Evolutionary conservation across 2,329 filamentous ascomycete genomes (phyloP), one percentile per base, ranked within the genome.

Genomic region (Pseudogymnoascus sp.): DNA sequence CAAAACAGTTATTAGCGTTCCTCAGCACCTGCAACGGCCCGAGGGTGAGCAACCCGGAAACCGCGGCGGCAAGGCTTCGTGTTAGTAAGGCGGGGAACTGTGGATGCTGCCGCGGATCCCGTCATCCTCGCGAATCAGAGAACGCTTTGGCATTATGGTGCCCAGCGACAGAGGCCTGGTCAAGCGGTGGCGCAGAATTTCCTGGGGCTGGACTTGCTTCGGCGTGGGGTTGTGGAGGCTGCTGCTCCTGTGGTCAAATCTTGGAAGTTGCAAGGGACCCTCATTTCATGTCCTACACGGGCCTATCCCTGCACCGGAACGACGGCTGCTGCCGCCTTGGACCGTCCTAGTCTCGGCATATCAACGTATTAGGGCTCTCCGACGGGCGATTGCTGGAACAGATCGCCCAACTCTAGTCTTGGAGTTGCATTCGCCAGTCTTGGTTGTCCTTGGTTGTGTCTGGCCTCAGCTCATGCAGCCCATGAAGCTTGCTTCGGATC

Each of bases 221-320:
- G 26, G 26, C 26, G 46, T 31, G 46, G 46, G 46, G 46, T 53
- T 53, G 46, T 31, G 26, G n/a, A 31, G 26, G 26, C 6, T 14
- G 41, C n/a, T 16, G 26, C n/a, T 53, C 12, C 10, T 33, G 28
- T 56, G 26, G 26, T 19, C n/a, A 56, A 53, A 53, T 31, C 46
- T 53, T 31, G 46, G 46, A 53, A 53, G 26, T 53, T 53, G 26
- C 46, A 53, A 19, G 50, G 50, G 50, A 14, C 26, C 50, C 28
- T 56, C 50, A 56, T 56, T 56, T 33, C 50, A 56, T 33, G 50
- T 56, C 28, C 28, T 56, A 22, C 50, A 56, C n/a, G 28, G 50
- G 50, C 50, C 26, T n/a, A 56, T 56, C 50, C 50, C 50, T 56
- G 50, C 50, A 56, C 50, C 50, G 28, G 50, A 56, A 56, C 50